These are phyloP conservation scores for Canavalia gladiata DNA, from an alignment of 306 rosid genomes.

Conservation along the genomic window DNA sequence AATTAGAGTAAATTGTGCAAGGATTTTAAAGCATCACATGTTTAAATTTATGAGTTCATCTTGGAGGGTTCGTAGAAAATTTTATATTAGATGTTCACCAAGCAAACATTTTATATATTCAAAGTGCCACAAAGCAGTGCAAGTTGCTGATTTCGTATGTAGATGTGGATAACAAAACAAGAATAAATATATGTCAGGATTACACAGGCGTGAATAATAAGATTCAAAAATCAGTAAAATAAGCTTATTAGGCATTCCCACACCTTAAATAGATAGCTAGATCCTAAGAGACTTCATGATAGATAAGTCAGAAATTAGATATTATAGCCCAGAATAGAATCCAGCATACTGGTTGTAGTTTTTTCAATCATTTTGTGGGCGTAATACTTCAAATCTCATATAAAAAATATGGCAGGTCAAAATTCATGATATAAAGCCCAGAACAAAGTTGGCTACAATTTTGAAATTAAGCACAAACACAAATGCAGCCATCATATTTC, in stretches of 20 bases:
- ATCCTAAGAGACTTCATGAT: background rate
- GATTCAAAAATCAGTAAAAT: slow-evolving; percentile 34
- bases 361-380: background rate
- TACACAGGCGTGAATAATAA: slow-evolving; percentile 8
- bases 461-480: background rate
- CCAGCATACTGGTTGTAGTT: background rate
- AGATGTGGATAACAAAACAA: slow-evolving; percentile 20
- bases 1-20: background rate
- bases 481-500: background rate
- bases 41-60: slow-evolving; percentile 24
- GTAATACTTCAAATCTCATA: slow-evolving; percentile 6
- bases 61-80: background rate
- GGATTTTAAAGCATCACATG: background rate
- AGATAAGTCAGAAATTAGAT: background rate
- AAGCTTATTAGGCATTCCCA: slow-evolving; percentile 37
- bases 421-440: background rate
- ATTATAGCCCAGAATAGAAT: background rate
- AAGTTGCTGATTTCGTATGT: background rate
- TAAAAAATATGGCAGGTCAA: slow-evolving; percentile 6
- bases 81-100: slow-evolving; percentile 13
- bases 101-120: slow-evolving; percentile 1
- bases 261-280: slow-evolving; percentile 4
- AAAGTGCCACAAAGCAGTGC: background rate
- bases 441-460: background rate
- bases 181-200: slow-evolving; percentile 3